A percentile compares a stretch with the other conserved stretches of the same genome.
Conservation (phyloP, 2,329 filamentous ascomycete species). For the Penicillium thymicola region DNA sequence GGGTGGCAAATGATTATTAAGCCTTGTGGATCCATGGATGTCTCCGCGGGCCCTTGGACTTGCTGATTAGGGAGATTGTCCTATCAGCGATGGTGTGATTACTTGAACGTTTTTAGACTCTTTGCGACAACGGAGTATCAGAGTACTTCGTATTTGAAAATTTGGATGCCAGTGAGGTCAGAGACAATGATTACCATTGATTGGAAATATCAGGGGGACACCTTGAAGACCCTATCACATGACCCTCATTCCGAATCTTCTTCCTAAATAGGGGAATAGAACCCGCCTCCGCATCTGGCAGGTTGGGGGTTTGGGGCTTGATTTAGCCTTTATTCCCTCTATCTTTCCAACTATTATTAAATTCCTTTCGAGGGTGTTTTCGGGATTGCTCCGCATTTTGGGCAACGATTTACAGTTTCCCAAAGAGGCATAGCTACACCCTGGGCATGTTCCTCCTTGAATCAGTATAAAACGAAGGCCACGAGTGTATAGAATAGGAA, state of each 20-base stretch:
- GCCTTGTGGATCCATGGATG: not conserved
- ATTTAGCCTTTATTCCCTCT: not conserved
- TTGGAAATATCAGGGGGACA: not conserved
- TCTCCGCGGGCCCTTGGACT: not conserved
- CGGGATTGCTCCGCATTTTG: not conserved
- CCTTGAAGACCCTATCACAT: not conserved
- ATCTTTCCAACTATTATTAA: not conserved
- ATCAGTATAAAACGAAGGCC: not conserved
- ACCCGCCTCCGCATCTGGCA: not conserved
- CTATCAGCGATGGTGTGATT: slow-evolving; percentile 2
- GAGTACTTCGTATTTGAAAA: not conserved
- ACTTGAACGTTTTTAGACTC: not conserved
- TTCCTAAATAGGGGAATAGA: not conserved
- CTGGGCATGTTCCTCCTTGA: not conserved
- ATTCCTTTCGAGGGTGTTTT: not conserved
- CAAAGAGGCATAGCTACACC: not conserved
- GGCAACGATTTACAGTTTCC: not conserved
- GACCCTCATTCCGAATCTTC: not conserved
- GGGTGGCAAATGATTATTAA: slow-evolving; percentile 19
- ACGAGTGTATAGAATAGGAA: not conserved
- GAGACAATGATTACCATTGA: not conserved
- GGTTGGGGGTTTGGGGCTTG: not conserved
- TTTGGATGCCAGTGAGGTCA: not conserved
- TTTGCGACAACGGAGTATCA: not conserved
- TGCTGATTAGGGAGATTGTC: not conserved